phyloP scores from a whole-genome alignment of 164 flowering plant genomes.

The Liriodendron chinense region DNA sequence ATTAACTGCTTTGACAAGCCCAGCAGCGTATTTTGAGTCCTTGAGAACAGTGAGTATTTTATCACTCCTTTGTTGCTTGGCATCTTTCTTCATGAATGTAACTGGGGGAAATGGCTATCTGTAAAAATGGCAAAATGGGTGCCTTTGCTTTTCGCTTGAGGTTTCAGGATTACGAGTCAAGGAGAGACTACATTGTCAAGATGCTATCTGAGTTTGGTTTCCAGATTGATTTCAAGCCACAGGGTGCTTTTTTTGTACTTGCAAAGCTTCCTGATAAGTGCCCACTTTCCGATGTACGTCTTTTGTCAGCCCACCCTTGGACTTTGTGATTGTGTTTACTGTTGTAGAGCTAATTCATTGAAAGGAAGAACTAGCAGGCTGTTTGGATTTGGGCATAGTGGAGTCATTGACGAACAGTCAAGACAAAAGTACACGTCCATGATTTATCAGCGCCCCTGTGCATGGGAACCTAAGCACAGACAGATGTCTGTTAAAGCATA shows the following conservation, averaged over 20 bases:
- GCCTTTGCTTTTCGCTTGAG: neutral
- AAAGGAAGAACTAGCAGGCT: too few species aligned
- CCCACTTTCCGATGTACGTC: constrained; percentile 66
- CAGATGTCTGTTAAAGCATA: too few species aligned
- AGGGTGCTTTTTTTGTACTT: constrained; percentile 75
- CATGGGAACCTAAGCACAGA: too few species aligned
- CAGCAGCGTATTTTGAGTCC: constrained; percentile 47
- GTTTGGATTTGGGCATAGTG: too few species aligned
- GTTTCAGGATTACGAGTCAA: constrained; percentile 55
- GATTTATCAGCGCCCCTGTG: too few species aligned
- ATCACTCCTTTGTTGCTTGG: neutral
- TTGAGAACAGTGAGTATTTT: constrained; percentile 43
- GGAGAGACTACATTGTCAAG: constrained; percentile 53
- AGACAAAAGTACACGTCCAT: too few species aligned
- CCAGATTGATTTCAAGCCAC: constrained; percentile 50
- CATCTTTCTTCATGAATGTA: constrained; percentile 1
- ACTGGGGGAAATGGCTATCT: neutral
- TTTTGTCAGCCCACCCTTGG: neutral
- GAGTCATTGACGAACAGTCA: too few species aligned
- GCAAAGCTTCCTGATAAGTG: constrained; percentile 70
- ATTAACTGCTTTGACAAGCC: constrained; percentile 60
- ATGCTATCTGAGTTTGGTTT: constrained; percentile 56
- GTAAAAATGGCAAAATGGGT: neutral
- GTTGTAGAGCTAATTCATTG: neutral
- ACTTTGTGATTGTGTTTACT: neutral